Base-by-base conservation (phyloP, 345 rosid species). In the Populus simonii region DNA sequence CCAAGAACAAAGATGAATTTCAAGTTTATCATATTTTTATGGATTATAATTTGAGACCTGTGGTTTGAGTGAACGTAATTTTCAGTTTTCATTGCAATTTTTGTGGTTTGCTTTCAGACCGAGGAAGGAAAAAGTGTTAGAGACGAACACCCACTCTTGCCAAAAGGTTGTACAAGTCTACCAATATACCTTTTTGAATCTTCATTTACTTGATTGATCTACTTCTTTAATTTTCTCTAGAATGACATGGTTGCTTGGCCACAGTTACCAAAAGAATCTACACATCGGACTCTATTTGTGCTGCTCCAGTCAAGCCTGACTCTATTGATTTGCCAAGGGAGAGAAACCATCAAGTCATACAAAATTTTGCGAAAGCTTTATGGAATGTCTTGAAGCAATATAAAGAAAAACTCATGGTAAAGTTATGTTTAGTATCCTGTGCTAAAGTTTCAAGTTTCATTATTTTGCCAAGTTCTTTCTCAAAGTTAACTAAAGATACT, bases 361-460 rank as follows among this genome's bases (percentile, higher is more conserved):
- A 85, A 65, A 88, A 87, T 80, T 88, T 95, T 86, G 90, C 97
- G 36, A 90, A 87, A 89, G 89, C 90, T 76, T 8, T 90, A 77
- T 92, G 93, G 98, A 92, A 78, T 65, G 91, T 95, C 66, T 81
- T 95, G 88, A 92, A 91, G 91, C 89, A 91, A 84, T 82, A 86
- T 74, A 90, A 88, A 66, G 85, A 86, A 78, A 93, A 91, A 86
- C 81, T 95, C 31, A 86, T 85, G 94, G 98, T 94, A 77, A 72
- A 33, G 23, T 5, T 62, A 66, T 76, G 23, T 29, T 43, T 62
- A 57, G 22, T 29, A 57, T 53, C 7, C 12, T 7, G 8, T 36
- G 10, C 18, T 70, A 22, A 27, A 68, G 18, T 68, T 68, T 72
- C 17, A 3, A 6, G 20, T 78, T 71, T 47, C 31, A 53, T 59